These are phyloP conservation scores for Botrytis byssoidea DNA, from an alignment of 2,329 filamentous ascomycete genomes.

Conservation along the genomic window DNA sequence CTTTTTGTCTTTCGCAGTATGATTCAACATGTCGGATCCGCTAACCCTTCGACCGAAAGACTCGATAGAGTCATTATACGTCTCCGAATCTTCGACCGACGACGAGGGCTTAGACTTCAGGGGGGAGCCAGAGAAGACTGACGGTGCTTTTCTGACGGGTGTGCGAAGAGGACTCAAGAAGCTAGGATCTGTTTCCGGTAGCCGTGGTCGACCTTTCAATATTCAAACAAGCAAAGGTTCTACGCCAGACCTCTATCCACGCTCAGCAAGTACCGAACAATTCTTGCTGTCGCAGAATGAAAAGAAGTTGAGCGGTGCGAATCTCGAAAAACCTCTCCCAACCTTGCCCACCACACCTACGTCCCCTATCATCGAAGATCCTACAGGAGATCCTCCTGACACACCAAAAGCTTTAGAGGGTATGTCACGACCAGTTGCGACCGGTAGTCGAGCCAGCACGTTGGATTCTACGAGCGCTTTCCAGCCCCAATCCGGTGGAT, in stretches of 20 bases:
- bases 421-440: slow-evolving; percentile 33
- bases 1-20: slow-evolving; percentile 28
- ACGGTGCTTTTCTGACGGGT: slow-evolving; percentile 35
- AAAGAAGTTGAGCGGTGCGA: slow-evolving; percentile 31
- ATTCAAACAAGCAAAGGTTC: slow-evolving; percentile 28
- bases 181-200: slow-evolving; percentile 36
- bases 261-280: slow-evolving; percentile 24
- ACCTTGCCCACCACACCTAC: slow-evolving; percentile 34
- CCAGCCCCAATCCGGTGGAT: slow-evolving; percentile 29
- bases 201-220: slow-evolving; percentile 29
- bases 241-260: slow-evolving; percentile 23
- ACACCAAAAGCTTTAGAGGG: slow-evolving; percentile 29
- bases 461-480: slow-evolving; percentile 37
- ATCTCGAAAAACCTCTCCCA: slow-evolving; percentile 38
- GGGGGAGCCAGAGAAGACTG: slow-evolving; percentile 20
- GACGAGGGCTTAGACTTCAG: slow-evolving; percentile 24
- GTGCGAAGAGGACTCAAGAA: slow-evolving; percentile 37
- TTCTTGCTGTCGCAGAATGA: slow-evolving; percentile 20
- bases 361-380: slow-evolving; percentile 24
- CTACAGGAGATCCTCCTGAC: slow-evolving; percentile 30
- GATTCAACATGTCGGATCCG: slow-evolving; percentile 37
- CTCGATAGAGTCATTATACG: slow-evolving; percentile 32
- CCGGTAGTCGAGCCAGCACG: slow-evolving; percentile 37
- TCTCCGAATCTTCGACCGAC: slow-evolving; percentile 31
- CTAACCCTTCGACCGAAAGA: slow-evolving; percentile 36